phyloP scores from a whole-genome alignment of 805 yeast genomes.

The Pichia insulana region DNA sequence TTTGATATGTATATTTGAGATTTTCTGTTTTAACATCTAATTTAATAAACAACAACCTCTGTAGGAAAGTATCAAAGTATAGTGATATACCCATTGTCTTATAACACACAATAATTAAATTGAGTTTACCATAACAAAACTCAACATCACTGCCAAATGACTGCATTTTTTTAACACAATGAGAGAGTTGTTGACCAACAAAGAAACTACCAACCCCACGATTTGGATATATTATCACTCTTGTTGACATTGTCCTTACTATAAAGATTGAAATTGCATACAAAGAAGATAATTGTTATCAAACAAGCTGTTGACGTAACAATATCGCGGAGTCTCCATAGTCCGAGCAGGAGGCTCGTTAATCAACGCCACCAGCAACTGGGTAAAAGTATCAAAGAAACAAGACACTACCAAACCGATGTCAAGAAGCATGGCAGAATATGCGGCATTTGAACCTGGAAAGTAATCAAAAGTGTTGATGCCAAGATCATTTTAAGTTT shows the following conservation, averaged over 20 bases:
- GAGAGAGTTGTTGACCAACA: constrained; percentile 22
- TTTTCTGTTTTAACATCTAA: constrained; percentile 13
- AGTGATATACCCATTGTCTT: constrained; percentile 17
- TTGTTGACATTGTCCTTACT: background rate
- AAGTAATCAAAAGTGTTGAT: too few species aligned
- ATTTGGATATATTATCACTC: constrained; percentile 19
- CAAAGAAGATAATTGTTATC: too few species aligned
- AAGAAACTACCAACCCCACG: constrained; percentile 21
- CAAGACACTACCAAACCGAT: too few species aligned
- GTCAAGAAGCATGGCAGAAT: too few species aligned
- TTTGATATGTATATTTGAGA: constrained; percentile 15
- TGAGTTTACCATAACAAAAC: constrained; percentile 17
- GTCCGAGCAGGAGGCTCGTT: too few species aligned
- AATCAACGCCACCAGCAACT: too few species aligned
- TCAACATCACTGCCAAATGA: constrained; percentile 14
- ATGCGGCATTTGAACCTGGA: too few species aligned
- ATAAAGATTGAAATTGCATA: too few species aligned
- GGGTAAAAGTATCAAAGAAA: too few species aligned
- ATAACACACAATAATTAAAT: constrained; percentile 17
- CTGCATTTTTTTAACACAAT: constrained; percentile 10
- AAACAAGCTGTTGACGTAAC: too few species aligned
- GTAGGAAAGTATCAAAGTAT: constrained; percentile 21
- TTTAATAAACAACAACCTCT: constrained; percentile 23
- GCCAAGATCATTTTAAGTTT: too few species aligned
- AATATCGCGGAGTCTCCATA: too few species aligned